These are phyloP conservation scores for Puccinellia tenuiflora DNA, from an alignment of 176 grass and related monocot species.

Conservation along the genomic window DNA sequence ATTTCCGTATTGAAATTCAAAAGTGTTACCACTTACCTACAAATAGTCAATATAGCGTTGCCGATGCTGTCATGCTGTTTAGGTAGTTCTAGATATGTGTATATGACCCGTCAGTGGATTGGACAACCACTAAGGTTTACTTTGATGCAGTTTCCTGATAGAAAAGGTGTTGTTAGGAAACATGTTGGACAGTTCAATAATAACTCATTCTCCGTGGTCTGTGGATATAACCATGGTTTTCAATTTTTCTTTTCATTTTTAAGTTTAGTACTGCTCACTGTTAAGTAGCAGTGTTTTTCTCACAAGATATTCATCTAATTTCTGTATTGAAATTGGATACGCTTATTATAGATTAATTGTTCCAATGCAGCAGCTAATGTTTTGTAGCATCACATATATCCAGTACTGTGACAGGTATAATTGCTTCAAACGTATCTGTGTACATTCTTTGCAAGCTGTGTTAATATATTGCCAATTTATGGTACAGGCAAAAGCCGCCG, in stretches of 20 bases:
- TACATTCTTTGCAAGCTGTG: neutral
- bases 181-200: neutral
- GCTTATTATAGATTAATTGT: neutral
- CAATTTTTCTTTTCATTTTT: neutral
- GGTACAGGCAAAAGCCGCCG: slow-evolving; percentile 59
- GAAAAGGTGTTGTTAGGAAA: neutral
- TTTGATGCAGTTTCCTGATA: neutral
- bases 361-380: neutral
- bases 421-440: neutral
- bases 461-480: slow-evolving; percentile 18
- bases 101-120: neutral
- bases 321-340: neutral
- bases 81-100: neutral
- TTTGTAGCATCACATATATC: neutral
- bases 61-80: neutral
- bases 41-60: no score
- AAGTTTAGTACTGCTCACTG: neutral
- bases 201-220: neutral
- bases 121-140: neutral
- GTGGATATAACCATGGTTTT: neutral
- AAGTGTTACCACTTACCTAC: neutral
- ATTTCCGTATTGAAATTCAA: neutral
- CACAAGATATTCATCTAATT: neutral
- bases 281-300: neutral
- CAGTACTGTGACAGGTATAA: neutral